Percentiles rank a stretch among this genome's conserved stretches.
Evolutionary conservation across 208 protist genomes (phyloP).

Genomic region (Naegleria gruberi): DNA sequence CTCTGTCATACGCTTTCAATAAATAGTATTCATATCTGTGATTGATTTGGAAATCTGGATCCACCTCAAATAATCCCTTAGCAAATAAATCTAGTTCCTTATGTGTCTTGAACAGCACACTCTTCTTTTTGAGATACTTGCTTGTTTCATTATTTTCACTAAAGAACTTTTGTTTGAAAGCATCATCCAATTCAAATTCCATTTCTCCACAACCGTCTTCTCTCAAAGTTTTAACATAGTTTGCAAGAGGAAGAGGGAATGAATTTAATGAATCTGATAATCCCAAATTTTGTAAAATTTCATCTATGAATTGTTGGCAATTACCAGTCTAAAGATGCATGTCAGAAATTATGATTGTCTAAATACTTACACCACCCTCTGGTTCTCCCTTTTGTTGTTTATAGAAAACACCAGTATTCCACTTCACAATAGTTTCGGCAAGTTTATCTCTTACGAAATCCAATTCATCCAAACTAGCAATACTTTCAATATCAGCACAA

Average conservation of each 20-base stretch:
- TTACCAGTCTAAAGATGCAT: background rate
- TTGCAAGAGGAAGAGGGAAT: background rate
- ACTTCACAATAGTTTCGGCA: background rate
- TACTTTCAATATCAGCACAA: conserved; percentile 5
- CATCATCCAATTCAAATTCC: background rate
- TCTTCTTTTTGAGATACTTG: background rate
- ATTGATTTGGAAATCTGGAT: background rate
- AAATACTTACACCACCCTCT: background rate
- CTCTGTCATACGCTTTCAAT: conserved; percentile 7
- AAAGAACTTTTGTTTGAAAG: background rate
- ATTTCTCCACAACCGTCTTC: conserved; percentile 4
- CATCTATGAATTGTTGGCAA: conserved; percentile 25
- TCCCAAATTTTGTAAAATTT: background rate
- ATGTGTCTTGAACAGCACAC: background rate
- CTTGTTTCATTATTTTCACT: background rate
- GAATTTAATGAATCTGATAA: background rate
- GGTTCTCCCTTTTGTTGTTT: background rate
- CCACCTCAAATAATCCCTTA: background rate
- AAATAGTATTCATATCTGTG: background rate
- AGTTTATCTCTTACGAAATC: background rate
- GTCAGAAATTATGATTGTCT: background rate
- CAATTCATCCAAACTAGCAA: background rate
- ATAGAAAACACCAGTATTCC: background rate
- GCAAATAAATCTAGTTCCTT: conserved; percentile 2
- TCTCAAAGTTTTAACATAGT: background rate